These are phyloP conservation scores for Mortierella sp. DNA, from an alignment of 371 early-diverging fungal genomes.

Conservation along the genomic window DNA sequence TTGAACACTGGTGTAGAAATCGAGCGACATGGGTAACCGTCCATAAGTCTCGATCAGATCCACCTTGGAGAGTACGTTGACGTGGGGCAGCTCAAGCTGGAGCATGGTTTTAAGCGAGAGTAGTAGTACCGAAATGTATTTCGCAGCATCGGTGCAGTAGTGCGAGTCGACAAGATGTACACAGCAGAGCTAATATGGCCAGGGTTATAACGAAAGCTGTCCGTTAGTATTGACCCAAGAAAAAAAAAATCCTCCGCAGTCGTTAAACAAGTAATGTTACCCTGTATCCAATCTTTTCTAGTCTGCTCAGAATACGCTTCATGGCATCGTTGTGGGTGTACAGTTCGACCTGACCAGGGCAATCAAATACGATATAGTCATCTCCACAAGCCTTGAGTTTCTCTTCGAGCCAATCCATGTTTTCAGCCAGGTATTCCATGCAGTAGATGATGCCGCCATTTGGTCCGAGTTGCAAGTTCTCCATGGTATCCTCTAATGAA, in stretches of 20 bases:
- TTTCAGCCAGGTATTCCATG: conserved; percentile 93
- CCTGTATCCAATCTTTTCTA: conserved; percentile 82
- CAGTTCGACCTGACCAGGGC: conserved; percentile 99
- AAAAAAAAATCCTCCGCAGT: conserved; percentile 14
- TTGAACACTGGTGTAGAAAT: conserved; percentile 95
- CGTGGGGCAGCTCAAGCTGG: conserved; percentile 94
- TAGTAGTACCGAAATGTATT: conserved; percentile 93
- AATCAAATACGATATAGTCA: conserved; percentile 96
- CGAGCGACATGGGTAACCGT: conserved; percentile 82
- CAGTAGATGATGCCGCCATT: conserved; percentile 99
- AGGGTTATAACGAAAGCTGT: too few relatives aligned
- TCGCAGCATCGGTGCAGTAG: conserved; percentile 93
- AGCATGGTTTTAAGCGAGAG: conserved; percentile 92
- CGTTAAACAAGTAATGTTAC: conserved; percentile 56
- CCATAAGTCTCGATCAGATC: conserved; percentile 90
- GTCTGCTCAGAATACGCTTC: conserved; percentile 78
- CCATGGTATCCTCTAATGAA: conserved; percentile 96
- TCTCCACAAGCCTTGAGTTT: conserved; percentile 82
- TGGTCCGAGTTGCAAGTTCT: conserved; percentile 95
- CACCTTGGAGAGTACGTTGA: conserved; percentile 96
- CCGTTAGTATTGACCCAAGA: neutral
- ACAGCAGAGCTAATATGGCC: conserved; percentile 72
- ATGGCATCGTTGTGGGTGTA: conserved; percentile 95
- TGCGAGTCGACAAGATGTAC: conserved; percentile 97
- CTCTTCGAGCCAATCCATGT: conserved; percentile 94